Percentiles rank a stretch among this genome's conserved stretches.
phyloP scores from a whole-genome alignment of 768 basidiomycete species.

The Mycena belliarum region DNA sequence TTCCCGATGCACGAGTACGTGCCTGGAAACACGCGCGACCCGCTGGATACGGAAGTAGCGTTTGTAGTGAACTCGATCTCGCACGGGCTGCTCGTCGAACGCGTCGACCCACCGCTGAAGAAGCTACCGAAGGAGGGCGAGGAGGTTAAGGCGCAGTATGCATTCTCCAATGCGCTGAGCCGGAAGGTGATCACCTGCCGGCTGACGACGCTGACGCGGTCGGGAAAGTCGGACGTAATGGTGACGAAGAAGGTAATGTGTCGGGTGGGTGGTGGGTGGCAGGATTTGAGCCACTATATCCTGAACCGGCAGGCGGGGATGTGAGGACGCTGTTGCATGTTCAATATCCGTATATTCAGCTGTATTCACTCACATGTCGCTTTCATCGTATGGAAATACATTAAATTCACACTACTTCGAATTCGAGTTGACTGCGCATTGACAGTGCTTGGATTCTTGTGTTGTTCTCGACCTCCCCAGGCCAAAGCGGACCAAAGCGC shows the following conservation, averaged over 20 bases:
- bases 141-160: conserved; percentile 83
- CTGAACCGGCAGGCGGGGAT: conserved; percentile 75
- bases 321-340: conserved; percentile 28
- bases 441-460: no score
- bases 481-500: conserved; percentile 6
- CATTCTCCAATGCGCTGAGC: conserved; percentile 71
- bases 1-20: conserved; percentile 62
- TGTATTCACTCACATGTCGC: conserved; percentile 21
- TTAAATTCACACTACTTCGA: conserved; percentile 26
- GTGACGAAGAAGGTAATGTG: conserved; percentile 87
- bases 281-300: conserved; percentile 76
- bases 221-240: conserved; percentile 45
- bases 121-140: conserved; percentile 68
- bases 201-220: conserved; percentile 74
- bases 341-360: conserved; percentile 18
- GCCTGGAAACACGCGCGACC: conserved; percentile 69
- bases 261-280: conserved; percentile 83
- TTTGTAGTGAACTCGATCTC: conserved; percentile 70
- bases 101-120: conserved; percentile 77
- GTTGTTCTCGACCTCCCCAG: neutral
- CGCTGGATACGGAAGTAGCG: conserved; percentile 81
- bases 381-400: conserved; percentile 24
- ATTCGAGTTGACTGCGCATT: no score
- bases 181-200: conserved; percentile 78
- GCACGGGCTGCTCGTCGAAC: conserved; percentile 76